phyloP scores from a whole-genome alignment of 352 stramenopile species.

The Lagenidium giganteum region DNA sequence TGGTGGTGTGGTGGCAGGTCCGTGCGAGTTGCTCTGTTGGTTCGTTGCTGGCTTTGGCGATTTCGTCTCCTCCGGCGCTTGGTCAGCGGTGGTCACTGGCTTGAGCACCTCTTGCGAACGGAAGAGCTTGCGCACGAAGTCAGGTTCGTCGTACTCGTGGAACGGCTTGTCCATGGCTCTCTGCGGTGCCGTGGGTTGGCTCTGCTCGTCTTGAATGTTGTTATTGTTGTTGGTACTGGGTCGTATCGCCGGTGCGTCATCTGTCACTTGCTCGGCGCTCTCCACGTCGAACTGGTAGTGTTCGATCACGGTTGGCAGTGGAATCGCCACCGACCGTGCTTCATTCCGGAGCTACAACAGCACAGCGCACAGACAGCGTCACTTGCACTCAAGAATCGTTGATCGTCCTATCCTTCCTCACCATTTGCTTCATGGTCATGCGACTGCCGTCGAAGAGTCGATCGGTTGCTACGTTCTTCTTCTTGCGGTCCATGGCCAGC shows the following conservation, averaged over 20 bases:
- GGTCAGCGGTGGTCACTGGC: too few species aligned
- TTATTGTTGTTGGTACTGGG: constrained; percentile 6
- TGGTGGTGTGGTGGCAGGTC: too few species aligned
- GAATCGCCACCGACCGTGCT: constrained; percentile 33
- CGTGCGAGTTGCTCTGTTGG: too few species aligned
- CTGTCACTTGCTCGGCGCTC: constrained; percentile 13
- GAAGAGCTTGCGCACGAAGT: too few species aligned
- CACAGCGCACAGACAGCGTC: not conserved
- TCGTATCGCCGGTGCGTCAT: too few species aligned
- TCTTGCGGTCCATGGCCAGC: not conserved
- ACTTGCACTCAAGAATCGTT: too few species aligned
- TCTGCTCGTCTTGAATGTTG: constrained; percentile 1
- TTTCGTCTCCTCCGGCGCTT: not conserved
- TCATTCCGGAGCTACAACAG: constrained; percentile 29
- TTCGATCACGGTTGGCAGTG: constrained; percentile 28
- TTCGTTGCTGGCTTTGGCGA: too few species aligned
- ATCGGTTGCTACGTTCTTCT: constrained; percentile 1
- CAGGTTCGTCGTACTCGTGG: not conserved
- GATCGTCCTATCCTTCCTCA: too few species aligned
- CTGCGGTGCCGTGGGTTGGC: too few species aligned
- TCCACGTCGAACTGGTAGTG: constrained; percentile 51
- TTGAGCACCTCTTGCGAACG: too few species aligned
- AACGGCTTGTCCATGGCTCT: not conserved
- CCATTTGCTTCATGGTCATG: constrained; percentile 62
- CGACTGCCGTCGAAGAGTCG: constrained; percentile 52